Conservation (phyloP, 2,329 filamentous ascomycete species). For the Arthrobotrys entomopaga region DNA sequence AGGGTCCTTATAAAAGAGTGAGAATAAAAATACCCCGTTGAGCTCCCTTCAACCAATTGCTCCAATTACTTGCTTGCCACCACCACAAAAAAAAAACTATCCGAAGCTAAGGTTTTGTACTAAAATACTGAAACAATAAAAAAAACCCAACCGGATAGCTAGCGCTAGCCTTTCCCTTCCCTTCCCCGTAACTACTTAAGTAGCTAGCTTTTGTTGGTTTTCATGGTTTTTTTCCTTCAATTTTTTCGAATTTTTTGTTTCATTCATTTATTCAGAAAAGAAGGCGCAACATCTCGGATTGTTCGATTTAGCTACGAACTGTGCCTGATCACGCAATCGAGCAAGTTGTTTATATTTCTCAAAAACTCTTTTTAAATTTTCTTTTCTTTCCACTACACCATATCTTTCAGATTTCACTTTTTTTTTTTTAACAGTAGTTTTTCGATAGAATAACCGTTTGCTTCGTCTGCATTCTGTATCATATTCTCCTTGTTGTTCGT, state of each 20-base stretch:
- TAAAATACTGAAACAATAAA: too few relatives aligned
- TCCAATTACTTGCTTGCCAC: not conserved
- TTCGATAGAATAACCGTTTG: not conserved
- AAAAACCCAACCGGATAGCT: not conserved
- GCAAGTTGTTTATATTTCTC: constrained; percentile 19
- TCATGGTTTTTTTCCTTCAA: not conserved
- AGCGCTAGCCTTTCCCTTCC: too few relatives aligned
- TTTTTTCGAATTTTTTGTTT: not conserved
- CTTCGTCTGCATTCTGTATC: constrained; percentile 1
- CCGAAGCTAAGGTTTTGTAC: too few relatives aligned
- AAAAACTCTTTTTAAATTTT: too few relatives aligned
- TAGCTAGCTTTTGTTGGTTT: too few relatives aligned
- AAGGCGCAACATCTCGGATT: constrained; percentile 3
- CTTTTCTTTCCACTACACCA: constrained; percentile 6
- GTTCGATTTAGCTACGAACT: constrained; percentile 4
- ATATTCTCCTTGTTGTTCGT: too few relatives aligned
- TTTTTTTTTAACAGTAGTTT: constrained; percentile 2
- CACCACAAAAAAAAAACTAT: too few relatives aligned
- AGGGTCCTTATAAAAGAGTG: too few relatives aligned
- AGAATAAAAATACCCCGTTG: constrained; percentile 11
- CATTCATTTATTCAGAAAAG: not conserved
- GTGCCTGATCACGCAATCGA: constrained; percentile 45
- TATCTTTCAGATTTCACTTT: constrained; percentile 6
- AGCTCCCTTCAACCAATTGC: constrained; percentile 7
- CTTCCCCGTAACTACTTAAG: not conserved